phyloP scores from a whole-genome alignment of 768 basidiomycete species.

The Pholiota conissans region DNA sequence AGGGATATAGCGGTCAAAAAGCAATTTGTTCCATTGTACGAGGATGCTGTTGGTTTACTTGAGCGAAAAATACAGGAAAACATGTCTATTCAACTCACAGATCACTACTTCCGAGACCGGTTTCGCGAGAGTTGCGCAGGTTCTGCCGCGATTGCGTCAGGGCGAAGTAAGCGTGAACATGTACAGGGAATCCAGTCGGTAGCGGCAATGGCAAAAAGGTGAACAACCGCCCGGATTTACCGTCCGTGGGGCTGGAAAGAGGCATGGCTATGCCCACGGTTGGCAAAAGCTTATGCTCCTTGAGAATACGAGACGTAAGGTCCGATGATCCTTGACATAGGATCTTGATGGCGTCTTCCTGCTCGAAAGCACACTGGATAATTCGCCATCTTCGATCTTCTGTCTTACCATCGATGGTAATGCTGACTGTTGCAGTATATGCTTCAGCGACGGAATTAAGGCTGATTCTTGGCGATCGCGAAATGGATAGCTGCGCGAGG shows the following conservation, averaged over 20 bases:
- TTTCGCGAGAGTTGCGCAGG: conserved; percentile 41
- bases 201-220: conserved; percentile 50
- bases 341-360: conserved; percentile 21
- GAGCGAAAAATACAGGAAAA: not conserved
- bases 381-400: conserved; percentile 31
- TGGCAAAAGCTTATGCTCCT: conserved; percentile 42
- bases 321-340: conserved; percentile 21
- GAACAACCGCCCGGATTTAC: conserved; percentile 41
- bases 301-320: conserved; percentile 27
- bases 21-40: conserved; percentile 46
- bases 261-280: conserved; percentile 38
- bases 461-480: not conserved
- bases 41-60: conserved; percentile 31
- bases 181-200: conserved; percentile 41
- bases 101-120: conserved; percentile 39
- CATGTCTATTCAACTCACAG: conserved; percentile 31
- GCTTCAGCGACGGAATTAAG: not conserved
- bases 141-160: conserved; percentile 45
- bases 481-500: conserved; percentile 20
- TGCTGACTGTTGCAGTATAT: conserved; percentile 17
- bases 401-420: conserved; percentile 2
- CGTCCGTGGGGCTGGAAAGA: conserved; percentile 15
- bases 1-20: conserved; percentile 48
- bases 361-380: conserved; percentile 27
- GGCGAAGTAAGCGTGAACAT: conserved; percentile 48